Percentiles rank a stretch among this genome's conserved stretches.
These are phyloP conservation scores for Elongisporangium undulatum DNA, from an alignment of 352 stramenopile genomes.

Conservation along the genomic window DNA sequence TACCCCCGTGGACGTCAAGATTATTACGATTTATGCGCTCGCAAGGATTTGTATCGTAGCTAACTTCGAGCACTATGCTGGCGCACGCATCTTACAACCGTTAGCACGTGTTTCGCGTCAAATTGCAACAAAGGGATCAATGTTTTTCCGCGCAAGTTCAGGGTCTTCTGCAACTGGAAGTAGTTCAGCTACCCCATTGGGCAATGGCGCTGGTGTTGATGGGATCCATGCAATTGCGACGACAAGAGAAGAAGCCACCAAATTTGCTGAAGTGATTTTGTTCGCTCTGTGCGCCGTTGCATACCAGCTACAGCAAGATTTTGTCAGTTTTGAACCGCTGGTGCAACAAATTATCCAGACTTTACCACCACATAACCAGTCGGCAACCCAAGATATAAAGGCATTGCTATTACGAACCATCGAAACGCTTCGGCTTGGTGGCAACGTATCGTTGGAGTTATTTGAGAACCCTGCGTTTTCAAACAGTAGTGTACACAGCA, in stretches of 20 bases:
- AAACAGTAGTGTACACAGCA: slow-evolving; percentile 31
- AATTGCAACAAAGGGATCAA: slow-evolving; percentile 58
- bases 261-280: slow-evolving; percentile 73
- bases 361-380: slow-evolving; percentile 1
- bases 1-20: slow-evolving; percentile 73
- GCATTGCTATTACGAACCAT: slow-evolving; percentile 47
- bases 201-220: slow-evolving; percentile 8
- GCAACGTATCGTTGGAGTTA: slow-evolving; percentile 38
- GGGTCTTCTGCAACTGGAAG: slow-evolving; percentile 6
- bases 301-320: slow-evolving; percentile 71
- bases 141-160: slow-evolving; percentile 48
- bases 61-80: slow-evolving; percentile 78
- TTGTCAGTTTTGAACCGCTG: slow-evolving; percentile 71
- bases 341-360: slow-evolving; percentile 51
- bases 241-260: slow-evolving; percentile 58
- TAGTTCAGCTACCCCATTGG: slow-evolving; percentile 2
- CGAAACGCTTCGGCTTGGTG: slow-evolving; percentile 43
- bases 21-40: slow-evolving; percentile 66
- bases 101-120: slow-evolving; percentile 71
- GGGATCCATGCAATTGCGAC: slow-evolving; percentile 36
- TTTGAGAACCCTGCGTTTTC: slow-evolving; percentile 51
- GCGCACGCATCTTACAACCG: slow-evolving; percentile 63
- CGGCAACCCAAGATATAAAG: slow-evolving; percentile 38
- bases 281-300: slow-evolving; percentile 66
- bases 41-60: slow-evolving; percentile 58